Evolutionary conservation across 768 basidiomycete genomes (phyloP).

Genomic region (Mycena metata): DNA sequence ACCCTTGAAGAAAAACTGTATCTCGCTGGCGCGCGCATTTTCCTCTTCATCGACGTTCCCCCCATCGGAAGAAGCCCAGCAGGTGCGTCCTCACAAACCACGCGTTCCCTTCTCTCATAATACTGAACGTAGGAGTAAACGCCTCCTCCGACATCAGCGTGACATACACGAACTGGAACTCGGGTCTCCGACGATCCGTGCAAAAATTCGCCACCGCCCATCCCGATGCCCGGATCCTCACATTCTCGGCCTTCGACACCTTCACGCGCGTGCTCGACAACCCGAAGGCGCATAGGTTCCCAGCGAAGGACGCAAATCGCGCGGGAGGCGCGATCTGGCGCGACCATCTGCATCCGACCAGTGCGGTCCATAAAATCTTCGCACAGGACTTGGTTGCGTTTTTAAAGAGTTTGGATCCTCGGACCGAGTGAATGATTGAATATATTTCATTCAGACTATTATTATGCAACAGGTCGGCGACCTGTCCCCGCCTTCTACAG

Average conservation of each 20-base stretch:
- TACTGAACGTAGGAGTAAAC: neutral
- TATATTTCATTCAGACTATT: no score
- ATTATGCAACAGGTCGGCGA: no score
- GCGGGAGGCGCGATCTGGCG: no score
- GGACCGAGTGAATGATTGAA: no score
- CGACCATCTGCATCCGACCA: no score
- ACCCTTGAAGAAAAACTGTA: conserved; percentile 63
- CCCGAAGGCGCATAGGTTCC: conserved; percentile 51
- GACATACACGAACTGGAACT: conserved; percentile 60
- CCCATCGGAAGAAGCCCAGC: conserved; percentile 66
- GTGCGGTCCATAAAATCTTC: no score
- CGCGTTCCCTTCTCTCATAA: neutral
- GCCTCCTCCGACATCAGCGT: conserved; percentile 32
- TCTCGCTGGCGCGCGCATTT: conserved; percentile 63
- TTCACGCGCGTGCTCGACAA: conserved; percentile 65
- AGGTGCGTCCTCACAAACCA: conserved; percentile 41
- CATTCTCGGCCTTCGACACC: conserved; percentile 62
- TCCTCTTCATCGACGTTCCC: conserved; percentile 72
- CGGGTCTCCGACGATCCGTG: conserved; percentile 47
- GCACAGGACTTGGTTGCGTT: no score
- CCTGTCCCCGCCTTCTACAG: no score
- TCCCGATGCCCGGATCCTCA: conserved; percentile 59
- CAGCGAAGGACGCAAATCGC: no score
- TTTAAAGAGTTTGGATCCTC: no score
- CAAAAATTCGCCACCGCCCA: conserved; percentile 55